These are phyloP conservation scores for Intubia oerlemansii DNA, from an alignment of 2,329 filamentous ascomycete species.

Conservation along the genomic window DNA sequence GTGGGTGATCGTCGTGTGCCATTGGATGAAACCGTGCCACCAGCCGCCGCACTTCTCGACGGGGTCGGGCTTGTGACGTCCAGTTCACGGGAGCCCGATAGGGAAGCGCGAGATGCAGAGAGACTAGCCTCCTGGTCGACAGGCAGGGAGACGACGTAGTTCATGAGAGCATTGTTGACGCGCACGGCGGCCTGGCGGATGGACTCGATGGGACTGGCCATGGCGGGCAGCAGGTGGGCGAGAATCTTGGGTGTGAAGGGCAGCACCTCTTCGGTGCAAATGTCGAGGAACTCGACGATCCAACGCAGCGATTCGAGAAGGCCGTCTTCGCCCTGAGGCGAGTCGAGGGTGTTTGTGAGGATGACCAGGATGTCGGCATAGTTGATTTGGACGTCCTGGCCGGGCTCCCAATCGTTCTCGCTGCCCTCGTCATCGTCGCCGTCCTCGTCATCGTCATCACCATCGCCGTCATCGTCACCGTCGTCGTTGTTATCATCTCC, in stretches of 20 bases:
- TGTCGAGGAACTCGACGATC: constrained; percentile 93
- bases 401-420: constrained; percentile 91
- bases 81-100: neutral
- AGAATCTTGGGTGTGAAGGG: constrained; percentile 85
- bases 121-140: constrained; percentile 32
- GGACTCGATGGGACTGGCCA: constrained; percentile 77
- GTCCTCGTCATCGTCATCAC: constrained; percentile 32
- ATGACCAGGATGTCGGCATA: constrained; percentile 84
- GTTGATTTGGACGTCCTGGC: constrained; percentile 90
- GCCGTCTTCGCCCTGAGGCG: constrained; percentile 63
- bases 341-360: constrained; percentile 70
- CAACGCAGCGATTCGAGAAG: constrained; percentile 78
- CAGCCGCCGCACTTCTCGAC: constrained; percentile 25
- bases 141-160: constrained; percentile 80
- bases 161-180: constrained; percentile 79
- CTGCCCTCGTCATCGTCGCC: constrained; percentile 39
- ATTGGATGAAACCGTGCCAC: no score
- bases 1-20: no score
- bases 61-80: constrained; percentile 17
- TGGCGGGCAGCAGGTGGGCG: constrained; percentile 77
- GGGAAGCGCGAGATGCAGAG: no score
- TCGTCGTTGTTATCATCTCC: constrained; percentile 87
- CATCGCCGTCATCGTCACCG: constrained; percentile 45
- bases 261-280: constrained; percentile 89
- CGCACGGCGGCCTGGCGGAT: constrained; percentile 74